Evolutionary conservation across 495 filamentous ascomycete species (phyloP).

Genomic region (Neurospora sp.): DNA sequence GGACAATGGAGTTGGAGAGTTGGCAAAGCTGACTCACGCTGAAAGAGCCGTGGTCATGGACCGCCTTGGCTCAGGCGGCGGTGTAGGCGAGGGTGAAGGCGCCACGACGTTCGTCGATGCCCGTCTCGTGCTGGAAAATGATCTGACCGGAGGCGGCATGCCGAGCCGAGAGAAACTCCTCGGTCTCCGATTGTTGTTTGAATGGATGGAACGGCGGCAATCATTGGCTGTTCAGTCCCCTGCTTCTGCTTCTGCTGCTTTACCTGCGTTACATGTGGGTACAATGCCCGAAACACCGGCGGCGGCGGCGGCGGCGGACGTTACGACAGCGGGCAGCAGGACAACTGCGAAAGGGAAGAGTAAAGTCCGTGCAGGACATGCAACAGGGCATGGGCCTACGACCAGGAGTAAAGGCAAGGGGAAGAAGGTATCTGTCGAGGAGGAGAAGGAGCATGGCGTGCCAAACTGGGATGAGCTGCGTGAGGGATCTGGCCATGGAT

Average conservation of each 20-base stretch:
- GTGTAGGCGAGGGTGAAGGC: slow-evolving; percentile 35
- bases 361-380: background rate
- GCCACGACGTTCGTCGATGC: slow-evolving; percentile 66
- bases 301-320: background rate
- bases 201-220: slow-evolving; percentile 54
- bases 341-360: background rate
- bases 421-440: slow-evolving; percentile 19
- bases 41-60: slow-evolving; percentile 65
- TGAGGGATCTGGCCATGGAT: background rate
- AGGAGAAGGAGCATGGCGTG: slow-evolving; percentile 6
- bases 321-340: background rate
- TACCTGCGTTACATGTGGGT: background rate
- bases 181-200: slow-evolving; percentile 69
- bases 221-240: background rate
- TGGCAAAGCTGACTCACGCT: slow-evolving; percentile 59
- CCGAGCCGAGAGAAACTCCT: slow-evolving; percentile 55
- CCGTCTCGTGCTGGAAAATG: slow-evolving; percentile 57
- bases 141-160: slow-evolving; percentile 39
- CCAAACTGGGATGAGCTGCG: background rate
- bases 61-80: slow-evolving; percentile 28
- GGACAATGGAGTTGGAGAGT: slow-evolving; percentile 35
- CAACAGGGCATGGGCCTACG: slow-evolving; percentile 8
- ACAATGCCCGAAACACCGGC: background rate
- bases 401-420: slow-evolving; percentile 12
- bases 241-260: background rate